These are phyloP conservation scores for Nematocida ausubeli DNA, from an alignment of 371 early-diverging fungal genomes.

Conservation along the genomic window DNA sequence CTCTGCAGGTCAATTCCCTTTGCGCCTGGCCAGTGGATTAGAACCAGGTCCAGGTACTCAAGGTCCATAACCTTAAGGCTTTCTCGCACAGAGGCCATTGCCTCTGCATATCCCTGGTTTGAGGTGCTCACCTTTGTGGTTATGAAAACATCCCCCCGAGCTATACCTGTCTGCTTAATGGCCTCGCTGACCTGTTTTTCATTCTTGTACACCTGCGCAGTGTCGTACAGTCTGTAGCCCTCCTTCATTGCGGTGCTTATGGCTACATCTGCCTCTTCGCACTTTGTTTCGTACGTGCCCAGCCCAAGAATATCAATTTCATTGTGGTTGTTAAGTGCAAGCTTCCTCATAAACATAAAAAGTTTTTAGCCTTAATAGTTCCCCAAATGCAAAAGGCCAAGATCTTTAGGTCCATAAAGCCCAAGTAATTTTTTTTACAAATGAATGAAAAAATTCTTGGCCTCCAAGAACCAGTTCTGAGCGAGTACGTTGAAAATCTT, in stretches of 20 bases:
- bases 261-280: slow-evolving; percentile 68
- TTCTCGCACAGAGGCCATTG: slow-evolving; percentile 66
- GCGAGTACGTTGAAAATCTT: slow-evolving; percentile 10
- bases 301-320: slow-evolving; percentile 63
- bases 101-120: slow-evolving; percentile 69
- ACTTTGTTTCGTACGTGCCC: slow-evolving; percentile 60
- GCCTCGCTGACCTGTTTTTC: slow-evolving; percentile 76
- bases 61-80: slow-evolving; percentile 73
- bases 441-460: slow-evolving; percentile 48
- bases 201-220: slow-evolving; percentile 73
- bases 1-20: slow-evolving; percentile 43
- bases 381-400: too few relatives aligned
- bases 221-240: slow-evolving; percentile 76
- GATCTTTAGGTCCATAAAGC: too few relatives aligned
- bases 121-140: slow-evolving; percentile 79
- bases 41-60: slow-evolving; percentile 80
- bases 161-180: slow-evolving; percentile 71
- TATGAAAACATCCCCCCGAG: slow-evolving; percentile 75
- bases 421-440: slow-evolving; percentile 13
- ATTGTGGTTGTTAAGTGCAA: slow-evolving; percentile 58
- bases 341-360: slow-evolving; percentile 22
- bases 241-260: slow-evolving; percentile 69
- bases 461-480: not conserved
- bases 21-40: slow-evolving; percentile 75
- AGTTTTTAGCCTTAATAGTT: not conserved